Base-by-base conservation (phyloP, 805 yeast species). In the Yamadazyma endophytica region DNA sequence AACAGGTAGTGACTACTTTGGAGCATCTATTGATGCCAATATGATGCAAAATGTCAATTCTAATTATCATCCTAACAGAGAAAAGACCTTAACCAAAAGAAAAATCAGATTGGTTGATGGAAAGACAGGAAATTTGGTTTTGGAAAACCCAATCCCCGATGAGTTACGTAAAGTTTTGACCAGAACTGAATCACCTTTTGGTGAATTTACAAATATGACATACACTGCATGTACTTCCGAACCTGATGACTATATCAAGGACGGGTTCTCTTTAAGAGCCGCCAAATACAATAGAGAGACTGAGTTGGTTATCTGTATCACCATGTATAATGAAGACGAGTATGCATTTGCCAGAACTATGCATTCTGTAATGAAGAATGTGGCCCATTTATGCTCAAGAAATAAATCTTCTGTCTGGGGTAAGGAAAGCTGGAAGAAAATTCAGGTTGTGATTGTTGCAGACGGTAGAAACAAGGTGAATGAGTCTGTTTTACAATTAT, bases 291-390 rank as follows among this genome's bases (percentile, higher is more conserved):
- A 84, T 43, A 77, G 98, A 53, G 96, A 88, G 49, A 90, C 92
- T 17, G 97, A 94, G 60, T 64, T 92, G 22, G 88, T 84, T 26
- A 75, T 92, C 31, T 89, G 97, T 60, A 77, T 92, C 44, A 92
- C 98, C 19, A 90, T 92, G 97, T 92, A 90, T 64, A 92, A 92
- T 50, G 99, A 92, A 61, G 95, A 86, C 56, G 96, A 89, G 55
- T 69, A 70, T 32, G 75, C 94, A 3, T 77, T 92, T 54, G 86
- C 97, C 1, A 77, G 97, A 61, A 94, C 98, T 0, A 69, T 92
- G 73, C 95, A 94, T 56, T 85, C 95, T 0, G 90, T 92, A 11
- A 86, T 90, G 85, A 83, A 79, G 48, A 92, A 94, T 57, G 76
- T 92, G 36, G 85, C 96, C 2, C 92, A 88, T 50, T 66, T 92